These are phyloP conservation scores for Pestalotiopsis sp. DNA, from an alignment of 2,329 filamentous ascomycete species.

Conservation along the genomic window DNA sequence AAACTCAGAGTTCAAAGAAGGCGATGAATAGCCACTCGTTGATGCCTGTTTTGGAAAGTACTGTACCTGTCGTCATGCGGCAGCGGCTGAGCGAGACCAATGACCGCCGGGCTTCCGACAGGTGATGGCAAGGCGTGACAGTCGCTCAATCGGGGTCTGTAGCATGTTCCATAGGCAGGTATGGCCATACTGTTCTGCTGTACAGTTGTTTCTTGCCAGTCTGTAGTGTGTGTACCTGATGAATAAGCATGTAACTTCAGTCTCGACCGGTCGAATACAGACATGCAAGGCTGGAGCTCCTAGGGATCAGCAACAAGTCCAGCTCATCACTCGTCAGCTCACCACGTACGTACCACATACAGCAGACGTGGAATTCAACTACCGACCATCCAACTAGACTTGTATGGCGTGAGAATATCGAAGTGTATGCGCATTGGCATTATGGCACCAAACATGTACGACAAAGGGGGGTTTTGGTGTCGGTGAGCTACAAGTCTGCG, in stretches of 20 bases:
- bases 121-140: background rate
- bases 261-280: background rate
- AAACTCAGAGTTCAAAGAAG: background rate
- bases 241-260: background rate
- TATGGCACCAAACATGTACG: background rate
- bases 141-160: background rate
- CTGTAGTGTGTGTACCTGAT: background rate
- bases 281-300: background rate
- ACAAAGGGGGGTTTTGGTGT: constrained; percentile 1
- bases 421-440: background rate
- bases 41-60: background rate
- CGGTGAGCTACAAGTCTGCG: background rate
- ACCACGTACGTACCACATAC: background rate
- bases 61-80: background rate
- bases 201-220: background rate
- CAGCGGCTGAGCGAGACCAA: background rate
- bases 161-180: background rate
- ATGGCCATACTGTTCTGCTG: background rate
- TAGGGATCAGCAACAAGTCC: no score
- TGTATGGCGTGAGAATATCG: background rate
- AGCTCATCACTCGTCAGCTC: no score
- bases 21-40: background rate
- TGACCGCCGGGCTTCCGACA: background rate
- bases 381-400: background rate
- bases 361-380: background rate